A percentile compares a stretch with the other conserved stretches of the same genome.
These are phyloP conservation scores for Blastobotrys indianensis DNA, from an alignment of 1,139 yeast species.

Conservation along the genomic window DNA sequence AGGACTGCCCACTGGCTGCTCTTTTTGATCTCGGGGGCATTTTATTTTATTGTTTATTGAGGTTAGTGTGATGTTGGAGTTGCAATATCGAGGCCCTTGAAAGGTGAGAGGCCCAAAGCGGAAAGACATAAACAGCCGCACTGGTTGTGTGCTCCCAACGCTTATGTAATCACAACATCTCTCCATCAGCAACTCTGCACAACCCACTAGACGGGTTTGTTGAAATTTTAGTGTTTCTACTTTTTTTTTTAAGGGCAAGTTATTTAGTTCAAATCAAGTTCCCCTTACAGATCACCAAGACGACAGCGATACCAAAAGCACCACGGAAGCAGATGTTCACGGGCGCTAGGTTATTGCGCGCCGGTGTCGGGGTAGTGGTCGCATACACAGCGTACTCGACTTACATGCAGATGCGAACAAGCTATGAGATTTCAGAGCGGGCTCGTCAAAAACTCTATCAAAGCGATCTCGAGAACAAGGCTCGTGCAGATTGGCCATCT, in stretches of 20 bases:
- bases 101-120: too few species aligned
- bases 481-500: conserved; percentile 36
- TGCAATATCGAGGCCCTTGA: too few species aligned
- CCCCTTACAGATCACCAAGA: background rate
- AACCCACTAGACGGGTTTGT: too few species aligned
- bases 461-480: conserved; percentile 28
- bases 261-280: background rate
- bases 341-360: conserved; percentile 24
- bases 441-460: conserved; percentile 28
- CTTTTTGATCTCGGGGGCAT: conserved; percentile 1
- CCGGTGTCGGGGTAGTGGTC: conserved; percentile 50
- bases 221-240: too few species aligned
- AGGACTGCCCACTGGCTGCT: background rate
- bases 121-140: too few species aligned
- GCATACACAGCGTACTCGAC: conserved; percentile 67
- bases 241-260: too few species aligned
- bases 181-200: too few species aligned
- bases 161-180: too few species aligned
- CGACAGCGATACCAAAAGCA: too few species aligned
- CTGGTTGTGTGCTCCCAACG: too few species aligned
- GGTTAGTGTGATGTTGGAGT: too few species aligned
- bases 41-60: background rate
- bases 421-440: conserved; percentile 50
- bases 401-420: conserved; percentile 53
- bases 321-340: background rate